Evolutionary conservation across 2,329 filamentous ascomycete species (phyloP).

Genomic region (Sclerotinia trifoliorum): DNA sequence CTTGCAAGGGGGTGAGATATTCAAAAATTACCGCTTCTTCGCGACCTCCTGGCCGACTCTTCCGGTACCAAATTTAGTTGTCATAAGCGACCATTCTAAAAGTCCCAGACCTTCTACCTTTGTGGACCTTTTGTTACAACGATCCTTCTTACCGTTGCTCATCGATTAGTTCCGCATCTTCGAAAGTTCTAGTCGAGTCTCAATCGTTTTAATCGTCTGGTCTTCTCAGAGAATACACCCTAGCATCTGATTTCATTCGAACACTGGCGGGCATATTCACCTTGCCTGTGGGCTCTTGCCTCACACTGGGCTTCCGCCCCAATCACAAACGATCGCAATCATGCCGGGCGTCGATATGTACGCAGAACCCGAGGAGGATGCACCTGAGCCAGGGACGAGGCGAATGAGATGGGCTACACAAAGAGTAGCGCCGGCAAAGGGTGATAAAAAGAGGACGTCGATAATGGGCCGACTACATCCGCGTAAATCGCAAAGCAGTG

Average conservation of each 20-base stretch:
- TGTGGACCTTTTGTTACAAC: slow-evolving; percentile 17
- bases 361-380: slow-evolving; percentile 39
- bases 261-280: slow-evolving; percentile 20
- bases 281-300: slow-evolving; percentile 24
- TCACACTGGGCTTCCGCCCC: slow-evolving; percentile 23
- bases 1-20: slow-evolving; percentile 19
- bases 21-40: slow-evolving; percentile 7
- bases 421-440: slow-evolving; percentile 73
- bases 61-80: slow-evolving; percentile 22
- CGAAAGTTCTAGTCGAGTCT: slow-evolving; percentile 2
- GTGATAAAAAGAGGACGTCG: slow-evolving; percentile 74
- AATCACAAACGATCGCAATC: slow-evolving; percentile 19
- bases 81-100: slow-evolving; percentile 23
- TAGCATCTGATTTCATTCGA: slow-evolving; percentile 4
- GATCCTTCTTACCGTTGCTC: slow-evolving; percentile 15
- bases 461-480: slow-evolving; percentile 75
- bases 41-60: slow-evolving; percentile 23
- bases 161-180: background rate
- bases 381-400: slow-evolving; percentile 59
- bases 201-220: background rate
- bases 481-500: slow-evolving; percentile 52
- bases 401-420: slow-evolving; percentile 96
- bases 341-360: slow-evolving; percentile 43
- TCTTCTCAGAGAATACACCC: background rate
- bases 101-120: slow-evolving; percentile 15